Evolutionary conservation across 129 eudicot genomes (phyloP).

Genomic region (Heracleum sosnowskyi): DNA sequence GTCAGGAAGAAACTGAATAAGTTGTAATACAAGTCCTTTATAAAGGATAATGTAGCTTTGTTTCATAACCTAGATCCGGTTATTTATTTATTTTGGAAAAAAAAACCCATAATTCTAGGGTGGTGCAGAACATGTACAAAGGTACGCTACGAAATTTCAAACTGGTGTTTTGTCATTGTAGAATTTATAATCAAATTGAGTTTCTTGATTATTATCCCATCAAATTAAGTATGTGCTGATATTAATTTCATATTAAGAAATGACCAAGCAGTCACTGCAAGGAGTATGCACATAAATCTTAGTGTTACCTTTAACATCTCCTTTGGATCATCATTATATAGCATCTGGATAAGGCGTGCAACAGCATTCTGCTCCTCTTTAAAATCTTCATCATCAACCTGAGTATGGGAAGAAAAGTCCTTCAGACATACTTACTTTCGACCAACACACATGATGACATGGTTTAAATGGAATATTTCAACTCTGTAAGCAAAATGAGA

Average conservation of each 20-base stretch:
- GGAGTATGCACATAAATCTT: background rate
- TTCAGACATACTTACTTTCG: background rate
- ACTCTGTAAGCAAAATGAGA: background rate
- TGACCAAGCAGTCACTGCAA: background rate
- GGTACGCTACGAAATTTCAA: background rate
- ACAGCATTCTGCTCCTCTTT: slow-evolving; percentile 94
- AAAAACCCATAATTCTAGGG: background rate
- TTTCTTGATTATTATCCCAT: background rate
- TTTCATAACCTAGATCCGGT: background rate
- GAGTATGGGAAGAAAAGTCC: slow-evolving; percentile 14
- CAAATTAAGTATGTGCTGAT: background rate
- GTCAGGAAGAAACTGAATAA: background rate
- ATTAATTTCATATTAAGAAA: background rate
- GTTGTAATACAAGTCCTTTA: background rate
- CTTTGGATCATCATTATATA: slow-evolving; percentile 74
- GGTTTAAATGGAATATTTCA: background rate
- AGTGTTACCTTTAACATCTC: slow-evolving; percentile 81
- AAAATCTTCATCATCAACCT: slow-evolving; percentile 96
- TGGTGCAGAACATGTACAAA: background rate
- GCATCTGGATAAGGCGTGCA: slow-evolving; percentile 92
- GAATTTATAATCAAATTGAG: background rate
- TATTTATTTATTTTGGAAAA: background rate
- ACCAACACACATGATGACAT: background rate
- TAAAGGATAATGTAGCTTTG: background rate
- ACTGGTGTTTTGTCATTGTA: background rate